phyloP scores from a whole-genome alignment of 352 stramenopile species.

The Thalassiosira livingstoniorum region DNA sequence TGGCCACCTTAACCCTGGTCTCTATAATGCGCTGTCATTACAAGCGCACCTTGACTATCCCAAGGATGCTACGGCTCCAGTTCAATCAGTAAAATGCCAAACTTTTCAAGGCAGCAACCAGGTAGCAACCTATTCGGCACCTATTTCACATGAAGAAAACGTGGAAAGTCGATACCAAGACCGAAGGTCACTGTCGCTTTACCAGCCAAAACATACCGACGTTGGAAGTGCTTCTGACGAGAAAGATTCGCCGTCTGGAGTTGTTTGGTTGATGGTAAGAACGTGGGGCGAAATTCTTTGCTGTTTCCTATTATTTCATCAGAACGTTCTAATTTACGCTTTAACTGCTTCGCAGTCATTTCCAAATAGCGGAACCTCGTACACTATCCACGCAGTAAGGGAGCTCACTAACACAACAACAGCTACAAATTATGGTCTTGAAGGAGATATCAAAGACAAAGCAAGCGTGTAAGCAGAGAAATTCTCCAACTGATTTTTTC shows the following conservation, averaged over 20 bases:
- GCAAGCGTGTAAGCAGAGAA: constrained; percentile 2
- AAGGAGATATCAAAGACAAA: constrained; percentile 49
- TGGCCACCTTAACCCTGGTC: neutral
- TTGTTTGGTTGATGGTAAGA: constrained; percentile 46
- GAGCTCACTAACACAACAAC: constrained; percentile 59
- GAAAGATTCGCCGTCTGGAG: constrained; percentile 8
- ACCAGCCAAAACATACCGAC: neutral
- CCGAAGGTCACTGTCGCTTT: constrained; percentile 20
- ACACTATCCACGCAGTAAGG: constrained; percentile 56
- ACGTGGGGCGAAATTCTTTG: neutral
- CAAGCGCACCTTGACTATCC: neutral
- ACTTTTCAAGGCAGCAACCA: neutral
- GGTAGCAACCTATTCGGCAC: neutral
- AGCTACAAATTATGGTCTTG: constrained; percentile 60
- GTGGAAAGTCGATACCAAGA: neutral
- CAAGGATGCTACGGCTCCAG: neutral
- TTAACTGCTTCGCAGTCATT: constrained; percentile 33
- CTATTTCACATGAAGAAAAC: neutral
- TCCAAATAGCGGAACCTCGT: constrained; percentile 57
- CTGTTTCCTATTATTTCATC: neutral
- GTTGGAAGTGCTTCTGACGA: neutral
- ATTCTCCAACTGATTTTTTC: neutral
- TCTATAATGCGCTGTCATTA: neutral
- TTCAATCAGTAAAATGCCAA: neutral
- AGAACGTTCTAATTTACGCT: neutral